Evolutionary conservation across 306 rosid genomes (phyloP), one percentile per base, ranked within the genome.

Genomic region (Prunus salicina): DNA sequence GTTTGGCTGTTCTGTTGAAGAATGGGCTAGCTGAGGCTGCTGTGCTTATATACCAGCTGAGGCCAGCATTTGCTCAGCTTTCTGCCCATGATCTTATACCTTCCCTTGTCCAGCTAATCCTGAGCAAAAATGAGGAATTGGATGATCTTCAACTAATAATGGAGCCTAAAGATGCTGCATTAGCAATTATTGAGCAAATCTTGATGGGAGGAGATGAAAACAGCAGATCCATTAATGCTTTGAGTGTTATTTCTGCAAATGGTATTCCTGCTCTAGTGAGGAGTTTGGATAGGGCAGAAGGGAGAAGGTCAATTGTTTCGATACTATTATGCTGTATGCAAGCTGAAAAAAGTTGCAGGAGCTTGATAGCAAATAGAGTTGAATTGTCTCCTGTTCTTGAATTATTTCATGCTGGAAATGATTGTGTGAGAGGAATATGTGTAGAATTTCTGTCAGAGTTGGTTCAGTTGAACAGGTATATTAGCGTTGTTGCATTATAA

Each of bases 321-420:
- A 86, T 95, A 51, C 92, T 95, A 22, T 61, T 92, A 80, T 89
- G 96, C 64, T 95, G 97, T 78, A 89, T 95, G 95, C 93, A 85
- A 81, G 88, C 89, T 22, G 96, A 92, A 72, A 89, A 84, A 66
- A 61, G 87, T 85, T 89, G 96, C 76, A 88, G 87, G 87, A 82
- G 65, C 82, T 77, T 79, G 28, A 89, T 92, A 78, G 98, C 90
- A 62, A 83, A 81, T 64, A 82, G 90, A 86, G 86, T 90, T 60
- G 91, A 90, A 73, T 73, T 85, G 78, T 83, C 89, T 20, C 92
- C 88, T 46, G 81, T 92, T 69, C 91, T 95, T 8, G 92, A 92
- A 81, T 82, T 89, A 78, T 88, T 92, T 86, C 95, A 94, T n/a
- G 62, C 81, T 52, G 98, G 97, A 82, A 88, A 83, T 74, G 95